Conservation (phyloP, 208 protist species). For the Leishmania lainsoni region DNA sequence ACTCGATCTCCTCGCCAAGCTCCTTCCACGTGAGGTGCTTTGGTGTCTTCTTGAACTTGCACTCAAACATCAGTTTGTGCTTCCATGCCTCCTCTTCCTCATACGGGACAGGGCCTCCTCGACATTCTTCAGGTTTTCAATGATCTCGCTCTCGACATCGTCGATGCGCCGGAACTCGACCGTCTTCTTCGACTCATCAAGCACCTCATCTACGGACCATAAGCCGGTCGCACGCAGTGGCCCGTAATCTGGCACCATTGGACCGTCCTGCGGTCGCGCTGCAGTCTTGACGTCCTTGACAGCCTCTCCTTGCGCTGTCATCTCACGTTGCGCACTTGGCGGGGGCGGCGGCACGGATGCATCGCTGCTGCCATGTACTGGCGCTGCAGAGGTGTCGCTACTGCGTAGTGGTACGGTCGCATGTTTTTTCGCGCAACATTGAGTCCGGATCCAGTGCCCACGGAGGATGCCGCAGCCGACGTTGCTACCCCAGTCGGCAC, state of each 20-base stretch:
- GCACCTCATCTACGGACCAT: slow-evolving; percentile 80
- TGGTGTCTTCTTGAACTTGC: slow-evolving; percentile 86
- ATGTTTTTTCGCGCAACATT: slow-evolving; percentile 7
- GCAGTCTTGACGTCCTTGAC: slow-evolving; percentile 16
- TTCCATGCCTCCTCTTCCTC: slow-evolving; percentile 87
- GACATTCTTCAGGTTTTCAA: slow-evolving; percentile 53
- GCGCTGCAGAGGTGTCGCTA: background rate
- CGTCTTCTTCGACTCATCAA: slow-evolving; percentile 67
- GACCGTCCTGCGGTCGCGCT: slow-evolving; percentile 48
- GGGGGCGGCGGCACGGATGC: background rate
- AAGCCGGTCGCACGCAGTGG: slow-evolving; percentile 75
- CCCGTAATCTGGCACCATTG: slow-evolving; percentile 75
- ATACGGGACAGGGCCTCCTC: slow-evolving; percentile 78
- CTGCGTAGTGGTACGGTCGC: slow-evolving; percentile 17
- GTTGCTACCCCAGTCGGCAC: slow-evolving; percentile 29
- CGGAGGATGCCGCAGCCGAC: background rate
- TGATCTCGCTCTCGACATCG: slow-evolving; percentile 85
- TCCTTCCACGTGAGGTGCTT: slow-evolving; percentile 90
- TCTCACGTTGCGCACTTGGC: background rate
- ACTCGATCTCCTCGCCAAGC: slow-evolving; percentile 89
- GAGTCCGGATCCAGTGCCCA: background rate
- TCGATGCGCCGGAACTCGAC: slow-evolving; percentile 89
- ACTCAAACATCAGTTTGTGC: slow-evolving; percentile 89
- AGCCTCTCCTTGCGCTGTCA: background rate
- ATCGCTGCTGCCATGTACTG: background rate